phyloP scores from a whole-genome alignment of 108 stramenopile genomes.

The Mediolabrus comicus region DNA sequence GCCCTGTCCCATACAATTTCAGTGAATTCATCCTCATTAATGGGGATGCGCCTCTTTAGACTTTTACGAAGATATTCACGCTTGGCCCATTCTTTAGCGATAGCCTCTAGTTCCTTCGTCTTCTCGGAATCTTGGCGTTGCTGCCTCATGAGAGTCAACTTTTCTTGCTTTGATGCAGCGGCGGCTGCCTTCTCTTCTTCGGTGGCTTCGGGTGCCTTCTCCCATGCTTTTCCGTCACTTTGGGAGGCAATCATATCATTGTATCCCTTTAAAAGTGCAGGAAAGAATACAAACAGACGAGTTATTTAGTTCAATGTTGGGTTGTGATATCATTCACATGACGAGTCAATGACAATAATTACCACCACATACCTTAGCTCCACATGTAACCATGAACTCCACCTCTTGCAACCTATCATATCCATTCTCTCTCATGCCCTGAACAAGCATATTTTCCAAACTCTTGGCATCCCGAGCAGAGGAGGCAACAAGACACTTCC shows the following conservation, averaged over 20 bases:
- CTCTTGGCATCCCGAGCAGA: constrained; percentile 41
- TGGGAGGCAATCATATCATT: constrained; percentile 19
- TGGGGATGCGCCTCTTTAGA: constrained; percentile 38
- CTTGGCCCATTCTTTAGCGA: constrained; percentile 81
- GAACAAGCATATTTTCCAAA: constrained; percentile 65
- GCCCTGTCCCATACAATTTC: constrained; percentile 80
- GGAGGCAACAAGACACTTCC: constrained; percentile 52
- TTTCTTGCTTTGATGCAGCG: constrained; percentile 19
- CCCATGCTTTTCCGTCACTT: constrained; percentile 31
- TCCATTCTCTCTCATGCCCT: constrained; percentile 74
- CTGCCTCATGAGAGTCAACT: constrained; percentile 9
- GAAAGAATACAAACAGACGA: not conserved
- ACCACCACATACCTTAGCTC: constrained; percentile 49
- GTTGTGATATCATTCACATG: not conserved
- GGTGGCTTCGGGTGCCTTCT: constrained; percentile 39
- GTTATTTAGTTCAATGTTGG: not conserved
- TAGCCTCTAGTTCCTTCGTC: constrained; percentile 52
- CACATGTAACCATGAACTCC: constrained; percentile 76
- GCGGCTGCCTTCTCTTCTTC: constrained; percentile 40
- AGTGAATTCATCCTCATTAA: constrained; percentile 67
- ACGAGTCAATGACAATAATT: constrained; percentile 5
- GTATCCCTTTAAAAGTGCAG: constrained; percentile 22
- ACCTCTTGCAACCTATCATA: constrained; percentile 79
- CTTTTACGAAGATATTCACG: constrained; percentile 70
- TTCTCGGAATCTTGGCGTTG: constrained; percentile 35